Percentiles rank a stretch among this genome's conserved stretches.
These are phyloP conservation scores for Phytopythium helicoides DNA, from an alignment of 352 stramenopile species.

Conservation along the genomic window DNA sequence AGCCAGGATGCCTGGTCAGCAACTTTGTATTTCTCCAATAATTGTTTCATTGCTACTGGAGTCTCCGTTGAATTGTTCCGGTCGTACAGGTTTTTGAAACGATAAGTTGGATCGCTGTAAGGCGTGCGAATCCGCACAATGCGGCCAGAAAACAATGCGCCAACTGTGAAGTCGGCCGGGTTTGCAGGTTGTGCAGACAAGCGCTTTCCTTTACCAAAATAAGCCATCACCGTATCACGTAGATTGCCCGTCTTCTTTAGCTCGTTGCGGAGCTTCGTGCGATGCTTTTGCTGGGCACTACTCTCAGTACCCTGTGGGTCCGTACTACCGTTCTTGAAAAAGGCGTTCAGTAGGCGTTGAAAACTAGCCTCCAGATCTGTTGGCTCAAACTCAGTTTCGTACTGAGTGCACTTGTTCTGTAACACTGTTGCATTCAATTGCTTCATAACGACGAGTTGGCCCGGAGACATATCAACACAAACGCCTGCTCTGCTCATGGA, in stretches of 20 bases:
- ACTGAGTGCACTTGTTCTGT: constrained; percentile 61
- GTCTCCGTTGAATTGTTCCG: constrained; percentile 24
- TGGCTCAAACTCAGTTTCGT: constrained; percentile 52
- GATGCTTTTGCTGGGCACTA: constrained; percentile 32
- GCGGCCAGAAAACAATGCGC: constrained; percentile 44
- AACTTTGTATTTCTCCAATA: constrained; percentile 57
- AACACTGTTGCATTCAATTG: constrained; percentile 48
- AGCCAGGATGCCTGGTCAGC: constrained; percentile 50
- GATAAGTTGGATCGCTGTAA: constrained; percentile 49
- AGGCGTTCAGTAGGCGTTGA: constrained; percentile 58
- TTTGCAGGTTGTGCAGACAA: constrained; percentile 49
- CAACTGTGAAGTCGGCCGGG: constrained; percentile 35
- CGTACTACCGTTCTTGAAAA: constrained; percentile 70
- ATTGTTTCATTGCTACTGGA: constrained; percentile 21
- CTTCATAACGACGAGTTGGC: constrained; percentile 56
- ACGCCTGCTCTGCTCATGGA: constrained; percentile 45
- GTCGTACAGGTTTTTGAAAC: constrained; percentile 38
- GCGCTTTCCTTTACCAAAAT: constrained; percentile 48
- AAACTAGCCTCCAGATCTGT: constrained; percentile 72
- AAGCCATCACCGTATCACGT: constrained; percentile 52
- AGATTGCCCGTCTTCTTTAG: constrained; percentile 51
- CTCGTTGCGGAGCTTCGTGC: constrained; percentile 44
- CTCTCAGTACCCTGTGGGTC: constrained; percentile 48
- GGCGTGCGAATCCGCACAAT: constrained; percentile 57
- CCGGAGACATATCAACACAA: constrained; percentile 44